Evolutionary conservation across 768 basidiomycete species (phyloP).

Genomic region (Podaxis rugospora): DNA sequence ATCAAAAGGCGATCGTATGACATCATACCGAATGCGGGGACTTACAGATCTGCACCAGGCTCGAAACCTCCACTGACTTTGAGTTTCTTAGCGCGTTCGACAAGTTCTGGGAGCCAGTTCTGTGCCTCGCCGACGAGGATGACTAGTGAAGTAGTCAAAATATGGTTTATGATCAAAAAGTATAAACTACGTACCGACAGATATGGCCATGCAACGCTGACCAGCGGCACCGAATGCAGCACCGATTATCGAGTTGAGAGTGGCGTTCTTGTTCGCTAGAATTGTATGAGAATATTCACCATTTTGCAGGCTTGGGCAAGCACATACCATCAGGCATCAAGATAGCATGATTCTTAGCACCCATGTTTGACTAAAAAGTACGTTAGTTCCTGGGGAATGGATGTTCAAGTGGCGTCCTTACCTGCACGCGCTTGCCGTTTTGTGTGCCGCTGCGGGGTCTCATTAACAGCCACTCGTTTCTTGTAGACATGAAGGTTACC

Average conservation of each 20-base stretch:
- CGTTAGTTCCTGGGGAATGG: neutral
- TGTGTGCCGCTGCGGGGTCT: slow-evolving; percentile 57
- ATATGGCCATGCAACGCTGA: slow-evolving; percentile 96
- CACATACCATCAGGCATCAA: slow-evolving; percentile 89
- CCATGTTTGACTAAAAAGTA: slow-evolving; percentile 52
- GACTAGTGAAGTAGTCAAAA: slow-evolving; percentile 28
- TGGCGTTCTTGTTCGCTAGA: slow-evolving; percentile 84
- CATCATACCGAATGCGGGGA: neutral
- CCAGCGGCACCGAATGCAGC: slow-evolving; percentile 97
- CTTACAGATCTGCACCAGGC: slow-evolving; percentile 73
- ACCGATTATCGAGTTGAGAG: slow-evolving; percentile 88
- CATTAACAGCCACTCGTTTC: neutral
- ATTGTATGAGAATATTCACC: neutral
- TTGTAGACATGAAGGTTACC: slow-evolving; percentile 34
- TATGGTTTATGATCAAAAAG: neutral
- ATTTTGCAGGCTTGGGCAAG: neutral
- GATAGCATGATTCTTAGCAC: slow-evolving; percentile 94
- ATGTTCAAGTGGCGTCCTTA: slow-evolving; percentile 18
- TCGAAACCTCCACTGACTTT: slow-evolving; percentile 92
- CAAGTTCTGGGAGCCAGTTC: slow-evolving; percentile 82
- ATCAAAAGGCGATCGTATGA: neutral
- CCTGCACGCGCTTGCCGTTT: slow-evolving; percentile 88
- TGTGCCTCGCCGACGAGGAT: slow-evolving; percentile 78
- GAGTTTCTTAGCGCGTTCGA: slow-evolving; percentile 75
- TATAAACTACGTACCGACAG: slow-evolving; percentile 60